Percentiles rank a stretch among this genome's conserved stretches.
phyloP scores from a whole-genome alignment of 2,329 filamentous ascomycete species.

The Sporothrix euskadiensis region DNA sequence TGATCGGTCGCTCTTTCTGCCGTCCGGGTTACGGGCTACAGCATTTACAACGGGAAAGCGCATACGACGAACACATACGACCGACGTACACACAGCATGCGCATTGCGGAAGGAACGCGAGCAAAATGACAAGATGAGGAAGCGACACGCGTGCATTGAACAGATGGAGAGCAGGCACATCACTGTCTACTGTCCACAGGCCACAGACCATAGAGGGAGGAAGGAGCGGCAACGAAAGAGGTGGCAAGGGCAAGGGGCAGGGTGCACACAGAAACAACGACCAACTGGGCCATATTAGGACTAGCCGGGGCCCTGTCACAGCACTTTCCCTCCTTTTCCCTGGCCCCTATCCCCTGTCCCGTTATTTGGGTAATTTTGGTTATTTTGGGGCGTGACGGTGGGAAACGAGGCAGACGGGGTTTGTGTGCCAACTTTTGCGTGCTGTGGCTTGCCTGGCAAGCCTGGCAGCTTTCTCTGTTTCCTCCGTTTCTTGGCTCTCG shows the following conservation, averaged over 20 bases:
- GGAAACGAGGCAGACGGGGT: neutral
- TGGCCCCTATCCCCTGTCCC: neutral
- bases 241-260: constrained; percentile 13
- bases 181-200: no score
- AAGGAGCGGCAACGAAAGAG: constrained; percentile 1
- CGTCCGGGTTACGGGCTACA: neutral
- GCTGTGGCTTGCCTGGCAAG: neutral
- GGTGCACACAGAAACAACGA: constrained; percentile 19
- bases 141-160: neutral
- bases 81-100: neutral
- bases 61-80: neutral
- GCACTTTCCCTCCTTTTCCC: constrained; percentile 1
- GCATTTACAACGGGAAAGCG: constrained; percentile 9
- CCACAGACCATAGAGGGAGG: neutral
- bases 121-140: neutral
- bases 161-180: neutral
- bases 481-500: constrained; percentile 11
- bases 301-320: constrained; percentile 26
- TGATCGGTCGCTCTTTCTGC: constrained; percentile 13
- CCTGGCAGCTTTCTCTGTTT: neutral
- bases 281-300: constrained; percentile 21
- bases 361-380: constrained; percentile 3
- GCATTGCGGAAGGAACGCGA: constrained; percentile 7
- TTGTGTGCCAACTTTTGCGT: constrained; percentile 15
- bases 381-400: neutral